A percentile compares a stretch with the other conserved stretches of the same genome.
Evolutionary conservation across 2,329 filamentous ascomycete species (phyloP).

Genomic region (Fusarium euwallaceae): DNA sequence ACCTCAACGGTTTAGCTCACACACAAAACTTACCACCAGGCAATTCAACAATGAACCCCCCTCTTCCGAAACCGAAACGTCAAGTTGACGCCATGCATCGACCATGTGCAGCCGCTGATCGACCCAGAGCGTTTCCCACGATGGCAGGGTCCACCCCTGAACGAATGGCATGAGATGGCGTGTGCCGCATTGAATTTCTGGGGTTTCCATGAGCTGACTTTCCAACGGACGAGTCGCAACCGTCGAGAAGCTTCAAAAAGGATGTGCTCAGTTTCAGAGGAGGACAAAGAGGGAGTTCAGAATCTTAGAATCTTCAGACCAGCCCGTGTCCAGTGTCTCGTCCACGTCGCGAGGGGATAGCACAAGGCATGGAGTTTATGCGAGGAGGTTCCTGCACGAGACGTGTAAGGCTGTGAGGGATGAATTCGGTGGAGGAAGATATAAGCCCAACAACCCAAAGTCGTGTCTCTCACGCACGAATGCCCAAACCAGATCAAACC

Average conservation of each 20-base stretch:
- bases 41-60: not conserved
- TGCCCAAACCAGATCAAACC: not conserved
- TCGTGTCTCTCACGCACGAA: not conserved
- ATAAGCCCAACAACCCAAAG: constrained; percentile 22
- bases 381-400: constrained; percentile 28
- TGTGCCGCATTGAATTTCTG: constrained; percentile 28
- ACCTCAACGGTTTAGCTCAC: constrained; percentile 14
- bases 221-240: not conserved
- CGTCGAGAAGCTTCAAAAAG: not conserved
- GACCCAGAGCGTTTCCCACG: constrained; percentile 17
- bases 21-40: constrained; percentile 1
- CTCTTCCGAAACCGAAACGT: constrained; percentile 11
- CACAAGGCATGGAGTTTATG: constrained; percentile 28
- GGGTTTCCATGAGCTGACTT: constrained; percentile 7
- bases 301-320: not conserved
- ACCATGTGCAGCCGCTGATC: constrained; percentile 34
- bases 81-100: constrained; percentile 28
- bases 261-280: constrained; percentile 15
- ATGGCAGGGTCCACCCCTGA: constrained; percentile 35
- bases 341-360: constrained; percentile 11
- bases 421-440: constrained; percentile 2
- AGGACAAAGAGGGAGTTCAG: not conserved
- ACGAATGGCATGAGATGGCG: constrained; percentile 16
- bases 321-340: constrained; percentile 15
- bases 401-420: constrained; percentile 12